Evolutionary conservation across 495 filamentous ascomycete genomes (phyloP), one percentile per base, ranked within the genome.

Genomic region (Aspergillus biplanus): DNA sequence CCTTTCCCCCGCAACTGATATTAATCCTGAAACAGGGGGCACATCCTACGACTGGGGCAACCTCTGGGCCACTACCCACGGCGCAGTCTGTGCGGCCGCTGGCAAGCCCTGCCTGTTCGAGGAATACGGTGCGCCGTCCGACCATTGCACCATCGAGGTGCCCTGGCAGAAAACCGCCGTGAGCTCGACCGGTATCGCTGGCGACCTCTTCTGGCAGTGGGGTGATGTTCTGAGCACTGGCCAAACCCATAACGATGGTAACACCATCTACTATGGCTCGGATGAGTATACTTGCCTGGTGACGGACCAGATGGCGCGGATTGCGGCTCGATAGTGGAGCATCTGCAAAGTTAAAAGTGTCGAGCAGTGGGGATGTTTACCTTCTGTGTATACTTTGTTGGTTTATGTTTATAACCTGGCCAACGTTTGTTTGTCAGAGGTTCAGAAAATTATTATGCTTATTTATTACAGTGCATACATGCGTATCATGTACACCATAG

Each of bases 81-180:
- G 82, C 3, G 78, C 75, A 0, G 78, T 83, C 2, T 86, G 85
- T 57, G 74, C 74, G 35, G 81, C 79, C 7, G 81, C 58, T 7
- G 82, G 82, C 16, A 91, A 91, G 74, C 88, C 89, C 0, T 88
- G 89, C 53, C 76, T 91, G 32, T 81, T 89, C 53, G 89, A 91
- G 62, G 89, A 91, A 69, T 91, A 91, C 65, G 87, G 87, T 61
- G 67, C 81, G 35, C 78, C 73, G 5, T 78, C 65, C 34, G 65
- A 73, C 59, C 80, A 71, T 52, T 82, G 67, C 70, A 71, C 39
- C 63, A 75, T 86, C 6, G 73, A 86, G 67, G 72, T 74, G 8
- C 75, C 78, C 33, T 91, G 87, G 89, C 89, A 90, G 73, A 67
- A 76, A 34, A 79, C 86, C 3, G 74, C 78, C 0, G 67, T 87